Percentiles rank a stretch among this genome's conserved stretches.
These are phyloP conservation scores for Globisporangium alternatum DNA, from an alignment of 352 stramenopile species.

Conservation along the genomic window DNA sequence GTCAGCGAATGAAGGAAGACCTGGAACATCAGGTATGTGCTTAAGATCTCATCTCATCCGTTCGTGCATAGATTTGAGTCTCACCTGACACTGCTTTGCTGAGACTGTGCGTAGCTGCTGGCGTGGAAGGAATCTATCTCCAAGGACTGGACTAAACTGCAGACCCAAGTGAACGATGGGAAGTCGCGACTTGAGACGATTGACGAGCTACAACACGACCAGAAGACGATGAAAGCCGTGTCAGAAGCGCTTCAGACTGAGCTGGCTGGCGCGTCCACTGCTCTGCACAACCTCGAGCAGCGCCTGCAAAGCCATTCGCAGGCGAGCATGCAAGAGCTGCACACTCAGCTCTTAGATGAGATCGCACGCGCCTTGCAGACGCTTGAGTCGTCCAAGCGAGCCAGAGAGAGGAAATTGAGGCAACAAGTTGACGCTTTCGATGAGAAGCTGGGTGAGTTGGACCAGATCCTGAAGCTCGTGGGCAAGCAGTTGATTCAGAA, in stretches of 20 bases:
- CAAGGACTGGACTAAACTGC: constrained; percentile 8
- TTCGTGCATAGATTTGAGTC: background rate
- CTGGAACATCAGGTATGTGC: constrained; percentile 11
- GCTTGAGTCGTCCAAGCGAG: background rate
- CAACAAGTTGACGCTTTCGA: constrained; percentile 26
- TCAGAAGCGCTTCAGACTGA: constrained; percentile 14
- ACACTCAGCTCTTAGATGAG: background rate
- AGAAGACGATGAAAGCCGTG: background rate
- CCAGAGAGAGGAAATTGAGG: constrained; percentile 20
- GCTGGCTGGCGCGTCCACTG: constrained; percentile 1
- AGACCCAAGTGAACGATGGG: background rate
- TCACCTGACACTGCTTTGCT: background rate
- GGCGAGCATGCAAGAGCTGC: constrained; percentile 9
- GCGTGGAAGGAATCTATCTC: constrained; percentile 15
- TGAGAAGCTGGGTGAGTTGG: constrained; percentile 48
- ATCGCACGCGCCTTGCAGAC: background rate
- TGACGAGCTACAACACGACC: background rate
- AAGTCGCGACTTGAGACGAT: constrained; percentile 1
- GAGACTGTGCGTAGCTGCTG: constrained; percentile 1
- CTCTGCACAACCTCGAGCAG: constrained; percentile 5
- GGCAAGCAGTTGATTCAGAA: constrained; percentile 66
- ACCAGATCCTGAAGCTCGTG: constrained; percentile 62
- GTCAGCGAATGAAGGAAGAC: constrained; percentile 10
- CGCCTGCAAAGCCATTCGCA: constrained; percentile 15
- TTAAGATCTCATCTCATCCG: background rate